These are phyloP conservation scores for Neurospora sp. DNA, from an alignment of 495 filamentous ascomycete species.

Conservation along the genomic window DNA sequence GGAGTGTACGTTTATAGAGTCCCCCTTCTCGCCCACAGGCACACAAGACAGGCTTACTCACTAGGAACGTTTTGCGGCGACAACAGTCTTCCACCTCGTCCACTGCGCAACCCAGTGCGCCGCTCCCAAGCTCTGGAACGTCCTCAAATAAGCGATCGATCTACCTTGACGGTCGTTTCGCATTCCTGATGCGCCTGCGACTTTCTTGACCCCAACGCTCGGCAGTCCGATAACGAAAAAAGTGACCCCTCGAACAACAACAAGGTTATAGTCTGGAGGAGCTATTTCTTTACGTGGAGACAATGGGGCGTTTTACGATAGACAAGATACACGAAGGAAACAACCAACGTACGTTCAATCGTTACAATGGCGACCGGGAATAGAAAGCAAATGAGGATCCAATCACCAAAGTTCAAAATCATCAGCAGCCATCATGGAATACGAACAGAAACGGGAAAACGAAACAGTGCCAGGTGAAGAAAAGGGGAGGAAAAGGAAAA, in stretches of 20 bases:
- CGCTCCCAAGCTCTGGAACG: slow-evolving; percentile 86
- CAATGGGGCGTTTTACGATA: background rate
- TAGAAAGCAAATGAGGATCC: background rate
- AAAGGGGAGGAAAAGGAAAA: background rate
- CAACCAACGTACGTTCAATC: background rate
- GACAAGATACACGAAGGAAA: background rate
- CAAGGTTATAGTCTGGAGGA: background rate
- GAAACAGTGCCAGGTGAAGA: background rate
- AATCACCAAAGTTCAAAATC: background rate
- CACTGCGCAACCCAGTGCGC: slow-evolving; percentile 90
- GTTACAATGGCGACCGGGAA: background rate
- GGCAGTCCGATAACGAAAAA: slow-evolving; percentile 10
- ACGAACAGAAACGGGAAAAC: background rate
- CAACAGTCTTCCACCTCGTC: slow-evolving; percentile 88
- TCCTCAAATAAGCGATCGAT: slow-evolving; percentile 62
- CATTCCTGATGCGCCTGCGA: background rate
- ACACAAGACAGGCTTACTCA: slow-evolving; percentile 1
- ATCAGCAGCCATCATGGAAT: background rate
- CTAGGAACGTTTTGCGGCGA: slow-evolving; percentile 6
- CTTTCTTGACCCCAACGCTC: background rate
- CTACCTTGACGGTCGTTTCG: background rate
- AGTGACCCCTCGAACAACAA: background rate
- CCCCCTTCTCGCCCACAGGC: background rate
- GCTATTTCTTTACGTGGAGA: background rate
- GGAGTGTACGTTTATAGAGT: slow-evolving; percentile 67